Evolutionary conservation across 2,329 filamentous ascomycete genomes (phyloP), one percentile per base, ranked within the genome.

Genomic region (Lecanicillium sp.): DNA sequence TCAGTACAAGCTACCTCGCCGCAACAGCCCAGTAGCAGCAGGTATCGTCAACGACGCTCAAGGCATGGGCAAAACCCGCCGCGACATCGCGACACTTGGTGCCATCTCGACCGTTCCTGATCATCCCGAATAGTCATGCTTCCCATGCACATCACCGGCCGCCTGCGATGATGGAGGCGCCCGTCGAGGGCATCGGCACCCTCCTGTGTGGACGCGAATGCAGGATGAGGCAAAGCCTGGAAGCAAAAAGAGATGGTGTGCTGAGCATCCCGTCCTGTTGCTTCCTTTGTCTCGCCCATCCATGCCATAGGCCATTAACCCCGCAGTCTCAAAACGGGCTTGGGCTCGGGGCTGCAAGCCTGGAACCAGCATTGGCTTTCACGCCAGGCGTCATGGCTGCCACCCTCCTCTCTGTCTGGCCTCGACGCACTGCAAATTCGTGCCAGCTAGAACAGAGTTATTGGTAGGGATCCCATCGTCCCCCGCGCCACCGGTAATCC

Each of bases 331-430:
- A 36, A 36, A 48, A 35, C 15, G 29, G 37, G 29, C 29, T 15
- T 36, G 45, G 38, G 44, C 35, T 41, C 5, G 32, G 32, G n/a
- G n/a, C n/a, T n/a, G n/a, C n/a, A n/a, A n/a, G n/a, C n/a, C n/a
- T n/a, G n/a, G n/a, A n/a, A n/a, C n/a, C n/a, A 24, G 42, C 42
- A 36, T 36, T 44, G 42, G 42, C 42, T 27, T 43, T 27, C 26
- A 30, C 41, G n/a, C 33, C 33, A 39, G n/a, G 33, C 19, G 43
- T 38, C 35, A 33, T 45, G 43, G 44, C 44, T 46, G 44, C 35
- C 44, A 46, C 44, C 33, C 44, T 46, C 26, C 44, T 38, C 44
- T 38, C n/a, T n/a, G n/a, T n/a, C n/a, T n/a, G n/a, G n/a, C n/a
- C n/a, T n/a, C n/a, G n/a, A n/a, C n/a, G n/a, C n/a, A n/a, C n/a